These are phyloP conservation scores for Termitomyces sp. DNA, from an alignment of 768 basidiomycete genomes.

Conservation along the genomic window DNA sequence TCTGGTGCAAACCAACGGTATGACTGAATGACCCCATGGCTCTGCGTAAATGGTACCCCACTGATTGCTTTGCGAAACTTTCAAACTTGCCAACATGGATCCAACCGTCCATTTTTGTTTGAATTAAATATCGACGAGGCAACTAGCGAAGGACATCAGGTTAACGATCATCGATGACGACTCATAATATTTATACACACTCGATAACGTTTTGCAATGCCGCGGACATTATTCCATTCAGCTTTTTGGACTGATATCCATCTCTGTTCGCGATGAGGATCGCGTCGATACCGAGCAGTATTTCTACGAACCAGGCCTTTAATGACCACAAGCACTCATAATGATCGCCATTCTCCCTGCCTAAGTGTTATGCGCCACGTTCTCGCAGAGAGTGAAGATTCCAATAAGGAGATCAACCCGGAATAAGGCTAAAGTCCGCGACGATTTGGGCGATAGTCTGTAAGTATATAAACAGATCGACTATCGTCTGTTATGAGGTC, in stretches of 20 bases:
- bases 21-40: no score
- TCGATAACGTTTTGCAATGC: conserved; percentile 28
- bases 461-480: no score
- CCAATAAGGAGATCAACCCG: conserved; percentile 41
- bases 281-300: conserved; percentile 40
- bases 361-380: conserved; percentile 46
- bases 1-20: no score
- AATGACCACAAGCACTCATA: background rate
- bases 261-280: conserved; percentile 42
- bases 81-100: conserved; percentile 32
- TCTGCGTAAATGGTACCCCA: conserved; percentile 4
- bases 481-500: no score
- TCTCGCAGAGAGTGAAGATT: conserved; percentile 44
- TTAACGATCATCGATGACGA: background rate
- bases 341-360: conserved; percentile 22
- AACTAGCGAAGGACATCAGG: conserved; percentile 13
- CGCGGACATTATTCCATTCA: conserved; percentile 29
- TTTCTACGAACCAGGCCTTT: conserved; percentile 24
- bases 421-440: conserved; percentile 45
- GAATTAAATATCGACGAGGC: conserved; percentile 34
- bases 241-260: conserved; percentile 24
- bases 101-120: conserved; percentile 43
- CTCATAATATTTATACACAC: no score
- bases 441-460: conserved; percentile 40
- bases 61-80: conserved; percentile 41